These are phyloP conservation scores for Beauveria sp. DNA, from an alignment of 2,329 filamentous ascomycete species.

Conservation along the genomic window DNA sequence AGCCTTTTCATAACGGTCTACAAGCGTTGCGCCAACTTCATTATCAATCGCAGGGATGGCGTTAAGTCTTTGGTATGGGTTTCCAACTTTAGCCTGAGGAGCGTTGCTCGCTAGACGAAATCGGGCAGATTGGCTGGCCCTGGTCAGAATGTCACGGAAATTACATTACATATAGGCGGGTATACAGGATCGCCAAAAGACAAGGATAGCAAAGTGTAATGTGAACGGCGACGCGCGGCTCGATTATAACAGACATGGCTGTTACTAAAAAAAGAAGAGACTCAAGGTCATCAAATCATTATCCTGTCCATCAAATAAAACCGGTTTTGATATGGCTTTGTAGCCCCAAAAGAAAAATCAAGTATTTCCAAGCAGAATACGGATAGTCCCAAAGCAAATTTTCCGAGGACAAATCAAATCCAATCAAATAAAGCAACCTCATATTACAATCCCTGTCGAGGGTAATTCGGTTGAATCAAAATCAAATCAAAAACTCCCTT, in stretches of 20 bases:
- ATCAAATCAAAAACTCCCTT: slow-evolving; percentile 8
- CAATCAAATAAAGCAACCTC: background rate
- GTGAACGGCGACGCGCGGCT: background rate
- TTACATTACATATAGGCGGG: background rate
- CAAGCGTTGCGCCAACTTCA: background rate
- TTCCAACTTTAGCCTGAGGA: background rate
- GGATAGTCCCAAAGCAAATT: background rate
- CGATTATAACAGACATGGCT: slow-evolving; percentile 7
- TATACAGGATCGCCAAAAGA: background rate
- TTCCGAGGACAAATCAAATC: background rate
- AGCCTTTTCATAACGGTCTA: background rate
- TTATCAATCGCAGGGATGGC: no score
- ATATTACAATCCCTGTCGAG: slow-evolving; percentile 6
- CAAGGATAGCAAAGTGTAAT: background rate
- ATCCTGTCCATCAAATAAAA: slow-evolving; percentile 7
- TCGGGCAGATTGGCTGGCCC: background rate
- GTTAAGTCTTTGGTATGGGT: background rate
- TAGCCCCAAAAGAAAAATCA: slow-evolving; percentile 7
- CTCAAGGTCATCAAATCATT: slow-evolving; percentile 4
- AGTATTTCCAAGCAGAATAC: background rate
- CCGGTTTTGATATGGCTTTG: slow-evolving; percentile 4
- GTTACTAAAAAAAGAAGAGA: slow-evolving; percentile 1
- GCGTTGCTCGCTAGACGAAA: background rate
- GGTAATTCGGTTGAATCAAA: slow-evolving; percentile 5
- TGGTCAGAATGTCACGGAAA: background rate